Evolutionary conservation across 202 grass and related monocot genomes (phyloP).

Genomic region (Cymbopogon flexuosus): DNA sequence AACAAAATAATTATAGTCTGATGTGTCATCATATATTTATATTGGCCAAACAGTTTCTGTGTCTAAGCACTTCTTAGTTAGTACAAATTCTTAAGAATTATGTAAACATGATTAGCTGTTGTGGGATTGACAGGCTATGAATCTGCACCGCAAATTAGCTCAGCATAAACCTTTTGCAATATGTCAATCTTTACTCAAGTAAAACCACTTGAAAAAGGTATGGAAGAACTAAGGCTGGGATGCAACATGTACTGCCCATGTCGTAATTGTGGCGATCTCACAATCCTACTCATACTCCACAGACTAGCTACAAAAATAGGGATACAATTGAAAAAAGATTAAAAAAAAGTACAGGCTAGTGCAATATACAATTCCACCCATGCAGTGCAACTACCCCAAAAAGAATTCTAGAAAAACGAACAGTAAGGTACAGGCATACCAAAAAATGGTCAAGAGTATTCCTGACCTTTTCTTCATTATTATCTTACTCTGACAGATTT

Average conservation of each 20-base stretch:
- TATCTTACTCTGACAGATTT: slow-evolving; percentile 54
- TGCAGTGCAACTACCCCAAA: background rate
- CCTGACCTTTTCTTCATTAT: slow-evolving; percentile 26
- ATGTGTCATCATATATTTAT: too few relatives aligned
- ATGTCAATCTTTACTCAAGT: slow-evolving; percentile 42
- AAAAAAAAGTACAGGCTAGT: background rate
- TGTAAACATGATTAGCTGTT: slow-evolving; percentile 10
- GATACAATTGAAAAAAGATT: background rate
- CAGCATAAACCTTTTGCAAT: background rate
- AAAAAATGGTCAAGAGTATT: slow-evolving; percentile 18
- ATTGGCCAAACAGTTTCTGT: background rate
- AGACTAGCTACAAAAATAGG: slow-evolving; percentile 29
- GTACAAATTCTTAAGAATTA: background rate
- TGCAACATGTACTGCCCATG: background rate
- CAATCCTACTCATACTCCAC: slow-evolving; percentile 46
- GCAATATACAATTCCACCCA: slow-evolving; percentile 24
- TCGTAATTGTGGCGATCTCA: slow-evolving; percentile 28
- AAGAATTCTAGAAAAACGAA: background rate
- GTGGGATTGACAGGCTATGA: background rate
- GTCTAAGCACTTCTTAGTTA: background rate
- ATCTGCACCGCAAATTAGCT: slow-evolving; percentile 15
- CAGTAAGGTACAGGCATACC: background rate
- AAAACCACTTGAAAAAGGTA: slow-evolving; percentile 30
- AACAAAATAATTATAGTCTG: background rate
- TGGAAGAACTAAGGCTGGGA: slow-evolving; percentile 10